Evolutionary conservation across 164 flowering plant species (phyloP).

Genomic region (Aristolochia fimbriata): DNA sequence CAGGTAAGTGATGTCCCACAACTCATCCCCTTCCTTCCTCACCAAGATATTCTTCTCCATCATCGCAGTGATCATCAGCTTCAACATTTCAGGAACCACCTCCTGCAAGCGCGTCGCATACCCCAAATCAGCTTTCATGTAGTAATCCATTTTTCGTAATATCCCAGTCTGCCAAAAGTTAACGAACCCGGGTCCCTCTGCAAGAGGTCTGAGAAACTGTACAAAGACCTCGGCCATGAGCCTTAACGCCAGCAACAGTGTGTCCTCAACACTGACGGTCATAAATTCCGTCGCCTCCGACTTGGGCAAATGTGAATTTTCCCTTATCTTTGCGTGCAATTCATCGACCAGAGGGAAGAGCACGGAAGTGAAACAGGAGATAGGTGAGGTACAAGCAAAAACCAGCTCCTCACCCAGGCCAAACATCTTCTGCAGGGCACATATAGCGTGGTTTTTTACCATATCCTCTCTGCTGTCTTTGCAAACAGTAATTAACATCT

Average conservation of each 20-base stretch:
- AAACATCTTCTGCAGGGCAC: constrained; percentile 44
- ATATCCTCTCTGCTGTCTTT: constrained; percentile 74
- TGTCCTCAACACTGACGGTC: constrained; percentile 83
- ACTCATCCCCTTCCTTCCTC: constrained; percentile 49
- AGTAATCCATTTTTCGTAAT: constrained; percentile 86
- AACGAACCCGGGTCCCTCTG: constrained; percentile 47
- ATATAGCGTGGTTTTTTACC: constrained; percentile 53
- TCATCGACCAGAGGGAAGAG: constrained; percentile 80
- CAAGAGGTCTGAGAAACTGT: constrained; percentile 44
- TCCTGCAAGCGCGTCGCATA: constrained; percentile 11
- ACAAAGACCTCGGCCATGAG: constrained; percentile 53
- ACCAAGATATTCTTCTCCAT: constrained; percentile 57
- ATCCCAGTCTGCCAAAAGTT: constrained; percentile 73
- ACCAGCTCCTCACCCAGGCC: constrained; percentile 51
- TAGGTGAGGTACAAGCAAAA: no score
- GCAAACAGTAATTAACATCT: constrained; percentile 57
- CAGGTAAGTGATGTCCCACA: constrained; percentile 83
- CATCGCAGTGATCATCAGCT: constrained; percentile 63
- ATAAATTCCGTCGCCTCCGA: constrained; percentile 35
- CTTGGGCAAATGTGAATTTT: no score
- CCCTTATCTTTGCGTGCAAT: no score
- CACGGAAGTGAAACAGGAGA: constrained; percentile 49
- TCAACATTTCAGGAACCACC: constrained; percentile 59
- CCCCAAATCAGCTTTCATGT: constrained; percentile 61
- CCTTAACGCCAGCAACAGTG: constrained; percentile 66